Base-by-base conservation (phyloP, 106 monocot genomes). In the Acanthochlamys bracteata region DNA sequence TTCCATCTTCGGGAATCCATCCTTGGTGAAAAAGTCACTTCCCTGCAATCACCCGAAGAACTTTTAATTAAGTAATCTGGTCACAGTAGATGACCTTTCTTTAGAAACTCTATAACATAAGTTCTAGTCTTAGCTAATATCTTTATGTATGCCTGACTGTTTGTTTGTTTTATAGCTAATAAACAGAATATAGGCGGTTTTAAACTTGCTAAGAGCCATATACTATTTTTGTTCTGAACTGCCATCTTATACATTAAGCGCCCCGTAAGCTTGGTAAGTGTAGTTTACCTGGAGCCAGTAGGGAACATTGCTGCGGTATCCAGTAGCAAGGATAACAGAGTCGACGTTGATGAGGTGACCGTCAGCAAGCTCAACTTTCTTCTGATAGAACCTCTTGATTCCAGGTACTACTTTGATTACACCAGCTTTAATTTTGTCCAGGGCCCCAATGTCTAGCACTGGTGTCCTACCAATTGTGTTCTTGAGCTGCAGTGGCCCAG, bases 221-320 rank as follows among this genome's bases (percentile, higher is more conserved):
- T 17, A 49, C 9, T 49, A 49, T 49, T 4, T 17, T 49, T 17
- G 2, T 10, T 3, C 17, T 9, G 17, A 4, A n/a, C 9, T 49
- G 17, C 3, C 49, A 4, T 49, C 33, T 49, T 49, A 2, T 49
- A 17, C 16, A 55, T 20, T 55, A 20, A 55, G 55, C 8, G 20
- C 16, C 20, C 8, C 4, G 22, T 20, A 10, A 55, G 55, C n/a
- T 10, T 19, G 22, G 55, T 6, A 55, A 20, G 20, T 55, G 16
- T 10, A 21, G 20, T 9, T 61, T 47, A 69, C 79, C 69, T 79
- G 79, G 21, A 79, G 74, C 79, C 79, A 79, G 20, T 58, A 69
- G 17, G 74, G 79, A 25, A 79, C 79, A 41, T 79, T 79, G 60
- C 69, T 74, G 23, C 79, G 69, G 65, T 79, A 79, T 7, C 79